Evolutionary conservation across 129 eudicot species (phyloP), one percentile per base, ranked within the genome.

Genomic region (Lactuca sativa): DNA sequence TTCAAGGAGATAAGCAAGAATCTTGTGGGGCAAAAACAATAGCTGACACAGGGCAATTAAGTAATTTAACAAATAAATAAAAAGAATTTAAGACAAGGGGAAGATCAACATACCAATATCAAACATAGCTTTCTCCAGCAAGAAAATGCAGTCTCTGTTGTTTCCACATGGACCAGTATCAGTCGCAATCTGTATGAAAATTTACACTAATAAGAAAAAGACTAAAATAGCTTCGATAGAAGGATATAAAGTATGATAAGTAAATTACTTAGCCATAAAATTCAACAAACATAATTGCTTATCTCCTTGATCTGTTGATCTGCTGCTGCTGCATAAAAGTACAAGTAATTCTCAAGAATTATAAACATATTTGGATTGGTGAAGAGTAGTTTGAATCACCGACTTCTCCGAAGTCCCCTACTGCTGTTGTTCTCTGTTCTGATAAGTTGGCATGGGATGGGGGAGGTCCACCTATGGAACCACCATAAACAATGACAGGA

Each of bases 101-200:
- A 31, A 18, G 1, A 10, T 9, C 13, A 17, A 64, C 76, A 9
- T 81, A 93, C n/a, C n/a, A n/a, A n/a, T n/a, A n/a, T n/a, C n/a
- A n/a, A n/a, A n/a, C n/a, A n/a, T n/a, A n/a, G n/a, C 95, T 41
- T 93, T 93, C 58, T 93, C 99, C 80, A 93, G 69, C 65, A 73
- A 64, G 81, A 93, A 93, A 4, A 93, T 62, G 69, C 90, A 93
- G 61, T 90, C 97, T 80, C 87, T 82, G 78, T 93, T 93, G 78
- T 93, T 90, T 48, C 99, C 99, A 47, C 97, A 89, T 0, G 99
- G 99, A 60, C 99, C 99, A 75, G 62, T 64, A n/a, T 97, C 99
- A 41, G 95, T 93, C 13, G 99, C 99, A 31, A 93, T 93, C 83
- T 93, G 99, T 88, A 92, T 89, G 60, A 40, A 63, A 64, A 56